A percentile compares a stretch with the other conserved stretches of the same genome.
These are phyloP conservation scores for Sindora glabra DNA, from an alignment of 306 rosid species.

Conservation along the genomic window DNA sequence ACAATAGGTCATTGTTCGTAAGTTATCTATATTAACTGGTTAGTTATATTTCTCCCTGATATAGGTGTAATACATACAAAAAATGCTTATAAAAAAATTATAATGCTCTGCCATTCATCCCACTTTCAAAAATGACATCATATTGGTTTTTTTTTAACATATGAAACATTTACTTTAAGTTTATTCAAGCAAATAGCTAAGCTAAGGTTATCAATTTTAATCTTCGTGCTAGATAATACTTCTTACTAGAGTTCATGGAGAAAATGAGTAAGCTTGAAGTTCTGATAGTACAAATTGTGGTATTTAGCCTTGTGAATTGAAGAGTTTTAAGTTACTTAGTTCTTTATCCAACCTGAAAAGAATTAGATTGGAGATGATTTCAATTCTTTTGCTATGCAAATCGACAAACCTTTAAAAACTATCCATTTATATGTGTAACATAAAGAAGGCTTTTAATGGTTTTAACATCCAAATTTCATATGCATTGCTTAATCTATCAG, in stretches of 20 bases:
- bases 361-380: slow-evolving; percentile 37
- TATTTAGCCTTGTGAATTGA: slow-evolving; percentile 17
- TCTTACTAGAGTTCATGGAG: slow-evolving; percentile 27
- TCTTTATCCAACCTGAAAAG: slow-evolving; percentile 28
- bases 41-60: slow-evolving; percentile 6
- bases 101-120: neutral
- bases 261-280: slow-evolving; percentile 42
- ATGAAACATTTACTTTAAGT: slow-evolving; percentile 25
- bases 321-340: slow-evolving; percentile 27
- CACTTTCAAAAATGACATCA: neutral
- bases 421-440: slow-evolving; percentile 24
- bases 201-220: slow-evolving; percentile 49
- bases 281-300: slow-evolving; percentile 34
- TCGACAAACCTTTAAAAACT: slow-evolving; percentile 12
- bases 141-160: slow-evolving; percentile 33
- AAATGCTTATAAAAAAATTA: neutral
- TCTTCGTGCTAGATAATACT: slow-evolving; percentile 20
- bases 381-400: slow-evolving; percentile 10
- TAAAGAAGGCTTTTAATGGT: slow-evolving; percentile 5
- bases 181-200: slow-evolving; percentile 29
- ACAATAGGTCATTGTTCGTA: slow-evolving; percentile 16
- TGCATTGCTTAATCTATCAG: slow-evolving; percentile 23
- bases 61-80: neutral
- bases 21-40: slow-evolving; percentile 65
- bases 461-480: slow-evolving; percentile 1